Evolutionary conservation across 208 protist species (phyloP).

Genomic region (Trypanosoma avium): DNA sequence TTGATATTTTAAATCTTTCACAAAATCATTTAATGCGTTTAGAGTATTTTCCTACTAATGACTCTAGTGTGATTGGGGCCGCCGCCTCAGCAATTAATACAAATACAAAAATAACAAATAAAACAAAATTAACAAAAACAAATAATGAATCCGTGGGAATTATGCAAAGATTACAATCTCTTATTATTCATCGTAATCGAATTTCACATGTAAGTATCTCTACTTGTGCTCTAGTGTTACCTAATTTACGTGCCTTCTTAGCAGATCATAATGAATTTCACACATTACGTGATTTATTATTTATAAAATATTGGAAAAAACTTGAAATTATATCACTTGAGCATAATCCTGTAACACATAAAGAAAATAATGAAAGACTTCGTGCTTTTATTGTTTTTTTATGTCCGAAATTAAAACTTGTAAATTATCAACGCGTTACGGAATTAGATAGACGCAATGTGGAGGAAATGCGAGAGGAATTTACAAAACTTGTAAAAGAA

Average conservation of each 20-base stretch:
- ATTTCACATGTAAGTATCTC: slow-evolving; percentile 75
- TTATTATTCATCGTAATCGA: slow-evolving; percentile 81
- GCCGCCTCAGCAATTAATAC: neutral
- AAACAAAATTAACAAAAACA: too few species aligned
- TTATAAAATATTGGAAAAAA: slow-evolving; percentile 70
- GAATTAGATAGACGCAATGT: slow-evolving; percentile 37
- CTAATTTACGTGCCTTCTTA: slow-evolving; percentile 69
- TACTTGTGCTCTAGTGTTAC: slow-evolving; percentile 68
- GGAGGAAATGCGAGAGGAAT: slow-evolving; percentile 25
- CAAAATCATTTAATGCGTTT: slow-evolving; percentile 73
- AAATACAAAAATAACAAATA: slow-evolving; percentile 4
- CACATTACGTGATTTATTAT: slow-evolving; percentile 53
- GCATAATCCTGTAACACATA: slow-evolving; percentile 60
- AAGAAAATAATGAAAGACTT: slow-evolving; percentile 52
- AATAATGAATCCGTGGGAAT: slow-evolving; percentile 5
- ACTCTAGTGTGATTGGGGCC: too few species aligned
- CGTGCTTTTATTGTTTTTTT: slow-evolving; percentile 81
- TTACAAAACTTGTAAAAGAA: slow-evolving; percentile 18
- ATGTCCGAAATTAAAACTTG: slow-evolving; percentile 76
- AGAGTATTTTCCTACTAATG: slow-evolving; percentile 67
- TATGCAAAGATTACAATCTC: slow-evolving; percentile 65
- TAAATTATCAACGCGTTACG: slow-evolving; percentile 87
- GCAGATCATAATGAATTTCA: slow-evolving; percentile 74
- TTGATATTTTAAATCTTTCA: slow-evolving; percentile 87
- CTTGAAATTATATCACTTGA: slow-evolving; percentile 75